A percentile compares a stretch with the other conserved stretches of the same genome.
Evolutionary conservation across 371 early-diverging fungal genomes (phyloP).

Genomic region (Dichotomocladium elegans): DNA sequence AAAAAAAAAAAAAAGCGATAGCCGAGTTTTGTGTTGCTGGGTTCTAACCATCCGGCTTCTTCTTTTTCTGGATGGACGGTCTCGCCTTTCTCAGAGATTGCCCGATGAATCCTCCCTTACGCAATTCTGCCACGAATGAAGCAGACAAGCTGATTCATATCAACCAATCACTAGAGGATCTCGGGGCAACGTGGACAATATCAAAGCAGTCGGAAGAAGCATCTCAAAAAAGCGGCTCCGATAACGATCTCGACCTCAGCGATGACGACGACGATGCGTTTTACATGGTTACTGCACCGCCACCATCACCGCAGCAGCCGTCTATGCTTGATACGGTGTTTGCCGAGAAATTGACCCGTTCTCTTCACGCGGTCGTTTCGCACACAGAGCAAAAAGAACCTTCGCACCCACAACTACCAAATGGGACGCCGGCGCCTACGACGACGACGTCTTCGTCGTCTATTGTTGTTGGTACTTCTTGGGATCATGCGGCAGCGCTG

Average conservation of each 20-base stretch:
- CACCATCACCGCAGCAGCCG: slow-evolving; percentile 17
- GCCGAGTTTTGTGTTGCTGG: too few relatives aligned
- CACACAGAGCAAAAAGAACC: not conserved
- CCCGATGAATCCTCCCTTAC: slow-evolving; percentile 5
- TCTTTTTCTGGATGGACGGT: not conserved
- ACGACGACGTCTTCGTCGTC: not conserved
- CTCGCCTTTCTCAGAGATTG: not conserved
- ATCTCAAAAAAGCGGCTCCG: not conserved
- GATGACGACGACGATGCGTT: slow-evolving; percentile 11
- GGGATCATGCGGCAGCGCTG: slow-evolving; percentile 11
- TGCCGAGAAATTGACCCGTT: slow-evolving; percentile 12
- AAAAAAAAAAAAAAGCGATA: too few relatives aligned
- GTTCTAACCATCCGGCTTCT: too few relatives aligned
- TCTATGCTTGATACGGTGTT: slow-evolving; percentile 14
- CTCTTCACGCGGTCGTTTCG: slow-evolving; percentile 7
- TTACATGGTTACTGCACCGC: slow-evolving; percentile 11
- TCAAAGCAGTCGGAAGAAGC: not conserved
- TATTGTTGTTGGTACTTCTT: too few relatives aligned
- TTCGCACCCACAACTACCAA: not conserved
- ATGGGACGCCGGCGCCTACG: not conserved
- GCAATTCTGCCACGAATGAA: slow-evolving; percentile 2
- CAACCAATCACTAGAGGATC: not conserved
- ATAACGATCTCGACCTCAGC: not conserved
- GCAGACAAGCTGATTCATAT: slow-evolving; percentile 1
- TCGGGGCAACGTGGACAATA: not conserved